Conservation (phyloP, 1,284 basidiomycete species). For the Pyrrhoderma noxium region DNA sequence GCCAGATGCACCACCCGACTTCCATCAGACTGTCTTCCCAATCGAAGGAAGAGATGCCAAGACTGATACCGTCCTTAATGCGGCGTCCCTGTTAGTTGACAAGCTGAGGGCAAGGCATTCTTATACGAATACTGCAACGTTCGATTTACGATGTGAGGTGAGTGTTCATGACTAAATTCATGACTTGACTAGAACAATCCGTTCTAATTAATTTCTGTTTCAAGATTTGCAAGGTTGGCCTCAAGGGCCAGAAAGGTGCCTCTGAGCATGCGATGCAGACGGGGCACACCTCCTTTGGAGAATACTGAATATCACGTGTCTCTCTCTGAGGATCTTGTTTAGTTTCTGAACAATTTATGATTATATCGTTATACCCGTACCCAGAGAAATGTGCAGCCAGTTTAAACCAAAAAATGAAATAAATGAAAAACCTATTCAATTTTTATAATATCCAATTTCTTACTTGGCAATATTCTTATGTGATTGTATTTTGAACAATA, state of each 20-base stretch:
- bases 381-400: no score
- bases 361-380: no score
- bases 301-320: conserved; percentile 57
- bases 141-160: conserved; percentile 80
- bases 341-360: no score
- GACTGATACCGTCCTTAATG: conserved; percentile 53
- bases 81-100: conserved; percentile 65
- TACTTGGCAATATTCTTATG: no score
- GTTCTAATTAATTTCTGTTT: no score
- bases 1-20: conserved; percentile 66
- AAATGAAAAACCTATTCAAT: no score
- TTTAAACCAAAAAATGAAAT: no score
- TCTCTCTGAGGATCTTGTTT: no score
- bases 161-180: conserved; percentile 23
- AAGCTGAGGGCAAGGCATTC: conserved; percentile 69
- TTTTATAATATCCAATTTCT: no score
- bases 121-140: conserved; percentile 87
- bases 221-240: conserved; percentile 65
- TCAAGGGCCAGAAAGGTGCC: conserved; percentile 91
- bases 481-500: no score
- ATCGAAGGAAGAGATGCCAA: conserved; percentile 35
- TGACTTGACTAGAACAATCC: no score
- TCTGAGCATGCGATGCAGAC: conserved; percentile 79
- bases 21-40: conserved; percentile 84
- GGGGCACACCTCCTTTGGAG: conserved; percentile 83